Conservation (phyloP, 352 stramenopile species). For the Globisporangium radiosum region DNA sequence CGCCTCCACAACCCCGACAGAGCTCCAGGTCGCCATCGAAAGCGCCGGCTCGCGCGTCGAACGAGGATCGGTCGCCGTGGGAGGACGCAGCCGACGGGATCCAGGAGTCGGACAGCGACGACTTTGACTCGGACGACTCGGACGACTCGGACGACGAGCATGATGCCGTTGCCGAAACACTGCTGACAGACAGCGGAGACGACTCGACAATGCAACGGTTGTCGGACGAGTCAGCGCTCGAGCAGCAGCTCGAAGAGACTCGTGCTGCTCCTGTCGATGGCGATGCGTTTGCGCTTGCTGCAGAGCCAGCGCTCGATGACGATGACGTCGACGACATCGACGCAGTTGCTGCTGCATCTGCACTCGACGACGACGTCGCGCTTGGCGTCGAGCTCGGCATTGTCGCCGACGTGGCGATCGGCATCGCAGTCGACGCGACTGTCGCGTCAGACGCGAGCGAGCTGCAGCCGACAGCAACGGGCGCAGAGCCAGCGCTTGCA, state of each 20-base stretch:
- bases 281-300: neutral
- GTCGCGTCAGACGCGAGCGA: constrained; percentile 10
- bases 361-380: constrained; percentile 11
- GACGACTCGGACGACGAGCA: neutral
- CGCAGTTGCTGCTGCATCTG: constrained; percentile 8
- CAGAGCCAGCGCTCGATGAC: constrained; percentile 1
- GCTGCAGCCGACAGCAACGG: neutral
- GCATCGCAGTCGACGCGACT: constrained; percentile 19
- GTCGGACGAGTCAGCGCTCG: neutral
- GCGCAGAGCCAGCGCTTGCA: constrained; percentile 2
- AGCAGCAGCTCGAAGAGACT: neutral
- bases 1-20: neutral
- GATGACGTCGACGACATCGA: neutral
- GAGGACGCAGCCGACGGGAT: constrained; percentile 5
- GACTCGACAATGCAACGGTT: neutral
- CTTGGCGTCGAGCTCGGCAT: constrained; percentile 29
- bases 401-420: constrained; percentile 31
- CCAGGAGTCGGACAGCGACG: neutral
- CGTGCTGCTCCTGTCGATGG: neutral
- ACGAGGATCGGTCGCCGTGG: constrained; percentile 8
- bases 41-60: neutral
- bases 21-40: neutral
- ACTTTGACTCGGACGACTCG: constrained; percentile 1
- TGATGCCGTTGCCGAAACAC: neutral
- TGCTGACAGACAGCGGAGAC: neutral